Conservation (phyloP, 371 early-diverging fungal species). For the Fennellomyces sp. region DNA sequence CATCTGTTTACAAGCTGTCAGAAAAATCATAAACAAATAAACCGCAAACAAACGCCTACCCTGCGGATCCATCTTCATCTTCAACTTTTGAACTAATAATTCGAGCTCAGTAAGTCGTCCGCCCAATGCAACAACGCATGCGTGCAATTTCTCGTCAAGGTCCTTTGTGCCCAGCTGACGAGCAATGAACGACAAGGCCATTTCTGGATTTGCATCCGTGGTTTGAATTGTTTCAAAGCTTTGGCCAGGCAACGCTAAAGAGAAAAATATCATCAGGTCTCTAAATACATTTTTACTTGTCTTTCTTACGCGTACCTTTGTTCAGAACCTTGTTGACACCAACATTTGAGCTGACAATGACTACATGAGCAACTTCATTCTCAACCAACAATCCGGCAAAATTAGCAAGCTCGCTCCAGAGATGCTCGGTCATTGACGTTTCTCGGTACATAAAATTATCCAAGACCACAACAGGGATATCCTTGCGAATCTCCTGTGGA, state of each 20-base stretch:
- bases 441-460: constrained; percentile 83
- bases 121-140: constrained; percentile 73
- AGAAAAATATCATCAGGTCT: not conserved
- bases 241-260: constrained; percentile 73
- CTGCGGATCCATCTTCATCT: constrained; percentile 66
- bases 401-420: constrained; percentile 78
- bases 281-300: constrained; percentile 24
- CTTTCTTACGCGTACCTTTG: constrained; percentile 32
- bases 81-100: constrained; percentile 82
- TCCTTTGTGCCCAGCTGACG: constrained; percentile 55
- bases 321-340: constrained; percentile 70
- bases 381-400: constrained; percentile 79
- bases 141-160: constrained; percentile 51
- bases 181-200: constrained; percentile 64
- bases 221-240: constrained; percentile 74
- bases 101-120: constrained; percentile 92
- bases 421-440: constrained; percentile 51
- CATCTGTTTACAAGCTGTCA: constrained; percentile 49
- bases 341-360: constrained; percentile 84
- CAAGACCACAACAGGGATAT: constrained; percentile 88
- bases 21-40: not conserved
- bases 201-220: constrained; percentile 71
- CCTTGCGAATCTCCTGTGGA: constrained; percentile 23
- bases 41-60: constrained; percentile 36
- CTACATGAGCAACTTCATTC: constrained; percentile 87